Conservation (phyloP, 768 basidiomycete genomes). For the Termitomyces titanicus region DNA sequence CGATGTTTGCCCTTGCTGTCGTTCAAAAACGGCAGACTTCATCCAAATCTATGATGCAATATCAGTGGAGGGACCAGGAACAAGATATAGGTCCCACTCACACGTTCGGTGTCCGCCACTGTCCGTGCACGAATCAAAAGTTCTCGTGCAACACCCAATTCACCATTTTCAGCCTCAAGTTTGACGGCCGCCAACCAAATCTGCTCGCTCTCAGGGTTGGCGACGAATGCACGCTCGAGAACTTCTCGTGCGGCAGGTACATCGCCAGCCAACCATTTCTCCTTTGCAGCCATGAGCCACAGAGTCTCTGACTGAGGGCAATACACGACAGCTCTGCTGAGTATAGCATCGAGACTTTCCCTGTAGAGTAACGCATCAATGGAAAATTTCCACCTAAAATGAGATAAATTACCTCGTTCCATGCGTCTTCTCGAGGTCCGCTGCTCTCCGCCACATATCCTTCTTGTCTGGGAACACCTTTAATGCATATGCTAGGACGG, state of each 20-base stretch:
- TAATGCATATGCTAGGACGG: slow-evolving; percentile 87
- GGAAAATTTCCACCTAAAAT: not conserved
- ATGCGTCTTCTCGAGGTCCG: slow-evolving; percentile 89
- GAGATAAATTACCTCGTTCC: slow-evolving; percentile 60
- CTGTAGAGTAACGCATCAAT: slow-evolving; percentile 28
- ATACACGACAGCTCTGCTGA: slow-evolving; percentile 79
- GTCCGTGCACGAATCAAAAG: slow-evolving; percentile 84
- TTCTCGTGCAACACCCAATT: slow-evolving; percentile 81
- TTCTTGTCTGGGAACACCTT: slow-evolving; percentile 86
- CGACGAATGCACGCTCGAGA: slow-evolving; percentile 85
- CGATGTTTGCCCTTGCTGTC: slow-evolving; percentile 76
- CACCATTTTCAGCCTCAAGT: slow-evolving; percentile 93
- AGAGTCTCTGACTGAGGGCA: slow-evolving; percentile 95
- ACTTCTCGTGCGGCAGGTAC: slow-evolving; percentile 89
- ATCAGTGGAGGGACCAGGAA: not conserved
- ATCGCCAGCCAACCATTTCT: slow-evolving; percentile 89
- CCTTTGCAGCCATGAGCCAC: slow-evolving; percentile 98
- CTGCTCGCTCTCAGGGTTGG: slow-evolving; percentile 94
- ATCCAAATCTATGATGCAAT: slow-evolving; percentile 81
- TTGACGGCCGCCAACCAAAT: slow-evolving; percentile 99
- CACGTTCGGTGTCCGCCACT: slow-evolving; percentile 89
- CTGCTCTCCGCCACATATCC: slow-evolving; percentile 86
- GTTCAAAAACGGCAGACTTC: slow-evolving; percentile 95
- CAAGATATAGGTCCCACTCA: slow-evolving; percentile 30
- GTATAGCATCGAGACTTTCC: slow-evolving; percentile 77